Conservation (phyloP, 2,329 filamentous ascomycete species). For the Knoxdaviesia proteae region DNA sequence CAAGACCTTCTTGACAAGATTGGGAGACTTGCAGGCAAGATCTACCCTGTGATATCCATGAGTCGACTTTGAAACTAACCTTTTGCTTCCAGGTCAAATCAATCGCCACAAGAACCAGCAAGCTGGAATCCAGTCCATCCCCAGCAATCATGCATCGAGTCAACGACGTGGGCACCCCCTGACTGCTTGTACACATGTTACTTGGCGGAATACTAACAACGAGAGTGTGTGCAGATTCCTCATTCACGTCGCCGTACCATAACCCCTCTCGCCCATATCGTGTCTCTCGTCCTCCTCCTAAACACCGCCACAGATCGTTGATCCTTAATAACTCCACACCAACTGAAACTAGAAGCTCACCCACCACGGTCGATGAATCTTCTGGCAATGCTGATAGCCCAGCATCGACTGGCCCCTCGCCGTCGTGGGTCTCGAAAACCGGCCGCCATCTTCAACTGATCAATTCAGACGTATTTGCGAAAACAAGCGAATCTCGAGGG, state of each 20-base stretch:
- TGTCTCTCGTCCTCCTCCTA: too few species aligned
- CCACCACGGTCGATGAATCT: too few species aligned
- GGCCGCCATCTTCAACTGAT: conserved; percentile 69
- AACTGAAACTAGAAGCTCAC: background rate
- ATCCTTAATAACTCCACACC: conserved; percentile 32
- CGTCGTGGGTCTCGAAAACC: conserved; percentile 45
- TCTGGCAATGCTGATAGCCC: too few species aligned
- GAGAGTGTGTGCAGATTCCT: too few species aligned
- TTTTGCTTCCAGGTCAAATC: conserved; percentile 42
- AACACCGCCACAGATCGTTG: conserved; percentile 32
- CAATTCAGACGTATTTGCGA: conserved; percentile 58
- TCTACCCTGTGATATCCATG: background rate
- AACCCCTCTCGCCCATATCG: too few species aligned
- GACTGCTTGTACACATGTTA: background rate
- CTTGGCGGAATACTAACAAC: too few species aligned
- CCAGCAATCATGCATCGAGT: conserved; percentile 10
- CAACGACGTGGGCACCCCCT: conserved; percentile 15
- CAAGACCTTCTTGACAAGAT: conserved; percentile 33
- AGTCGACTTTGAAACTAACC: conserved; percentile 6
- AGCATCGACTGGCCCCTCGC: background rate
- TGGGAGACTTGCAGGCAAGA: conserved; percentile 26
- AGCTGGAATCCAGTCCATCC: conserved; percentile 11
- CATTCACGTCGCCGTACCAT: too few species aligned
- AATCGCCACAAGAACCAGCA: conserved; percentile 56
- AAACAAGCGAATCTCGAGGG: conserved; percentile 44